Conservation (phyloP, 305 asterid genomes). For the Fraxinus greggii region DNA sequence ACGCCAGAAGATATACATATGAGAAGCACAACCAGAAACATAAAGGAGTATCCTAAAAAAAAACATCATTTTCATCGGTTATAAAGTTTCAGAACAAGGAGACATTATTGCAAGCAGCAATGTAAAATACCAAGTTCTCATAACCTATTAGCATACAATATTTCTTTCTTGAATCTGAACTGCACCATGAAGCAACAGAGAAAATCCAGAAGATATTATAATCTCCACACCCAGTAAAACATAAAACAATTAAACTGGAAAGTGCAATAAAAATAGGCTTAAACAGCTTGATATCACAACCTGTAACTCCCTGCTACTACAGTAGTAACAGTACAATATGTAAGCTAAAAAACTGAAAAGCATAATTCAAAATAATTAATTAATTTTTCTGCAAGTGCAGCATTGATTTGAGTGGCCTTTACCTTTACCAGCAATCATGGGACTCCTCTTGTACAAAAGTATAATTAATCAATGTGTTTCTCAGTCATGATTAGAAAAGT, state of each 20-base stretch:
- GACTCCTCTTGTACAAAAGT: constrained; percentile 32
- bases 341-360: constrained; percentile 19
- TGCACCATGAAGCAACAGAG: not conserved
- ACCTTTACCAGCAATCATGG: constrained; percentile 44
- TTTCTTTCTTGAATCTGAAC: not conserved
- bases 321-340: constrained; percentile 20
- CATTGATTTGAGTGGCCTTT: constrained; percentile 48
- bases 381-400: constrained; percentile 32
- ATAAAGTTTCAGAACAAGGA: not conserved
- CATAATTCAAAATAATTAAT: not conserved
- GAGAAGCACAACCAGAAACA: constrained; percentile 21
- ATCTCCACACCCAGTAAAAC: not conserved
- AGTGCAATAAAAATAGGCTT: constrained; percentile 15
- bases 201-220: constrained; percentile 1
- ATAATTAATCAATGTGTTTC: constrained; percentile 44
- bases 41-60: constrained; percentile 6
- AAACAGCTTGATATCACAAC: constrained; percentile 15
- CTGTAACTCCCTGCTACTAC: constrained; percentile 23
- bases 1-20: not conserved
- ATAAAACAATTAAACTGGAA: constrained; percentile 7
- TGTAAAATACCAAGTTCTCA: constrained; percentile 16
- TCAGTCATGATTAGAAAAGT: constrained; percentile 43
- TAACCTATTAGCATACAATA: not conserved
- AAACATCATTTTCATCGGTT: constrained; percentile 21
- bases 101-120: constrained; percentile 14